A percentile compares a stretch with the other conserved stretches of the same genome.
These are phyloP conservation scores for Brassica hybrid DNA, from an alignment of 441 rosid genomes.

Conservation along the genomic window DNA sequence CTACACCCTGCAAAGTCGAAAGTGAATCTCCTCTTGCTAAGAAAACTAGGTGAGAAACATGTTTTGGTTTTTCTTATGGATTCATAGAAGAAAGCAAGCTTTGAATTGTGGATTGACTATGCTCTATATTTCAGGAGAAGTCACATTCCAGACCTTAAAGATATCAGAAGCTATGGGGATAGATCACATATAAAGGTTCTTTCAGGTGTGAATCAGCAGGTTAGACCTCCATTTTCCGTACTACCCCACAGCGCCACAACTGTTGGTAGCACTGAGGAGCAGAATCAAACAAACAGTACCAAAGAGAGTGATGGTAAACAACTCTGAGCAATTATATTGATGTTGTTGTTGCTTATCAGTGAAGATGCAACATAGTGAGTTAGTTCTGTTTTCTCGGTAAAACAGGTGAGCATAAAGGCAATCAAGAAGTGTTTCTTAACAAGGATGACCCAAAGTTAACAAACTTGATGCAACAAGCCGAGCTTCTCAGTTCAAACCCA, in stretches of 20 bases:
- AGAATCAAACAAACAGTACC: too few relatives aligned
- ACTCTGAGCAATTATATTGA: too few relatives aligned
- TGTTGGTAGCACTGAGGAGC: too few relatives aligned
- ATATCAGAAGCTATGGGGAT: constrained; percentile 50
- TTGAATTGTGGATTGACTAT: too few relatives aligned
- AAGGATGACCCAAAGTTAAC: constrained; percentile 89
- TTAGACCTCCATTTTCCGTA: constrained; percentile 65
- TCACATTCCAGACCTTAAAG: constrained; percentile 58
- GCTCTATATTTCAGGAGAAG: constrained; percentile 57
- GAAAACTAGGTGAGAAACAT: constrained; percentile 61
- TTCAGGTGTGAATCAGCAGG: constrained; percentile 52
- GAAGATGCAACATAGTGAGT: too few relatives aligned
- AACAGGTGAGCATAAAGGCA: constrained; percentile 47
- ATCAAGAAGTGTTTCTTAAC: constrained; percentile 66
- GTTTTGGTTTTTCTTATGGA: constrained; percentile 24
- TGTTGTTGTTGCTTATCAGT: too few relatives aligned
- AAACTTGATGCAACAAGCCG: constrained; percentile 91
- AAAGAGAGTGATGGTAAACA: too few relatives aligned
- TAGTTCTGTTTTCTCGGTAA: too few relatives aligned
- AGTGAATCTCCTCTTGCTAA: constrained; percentile 54
- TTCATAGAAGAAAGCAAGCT: too few relatives aligned
- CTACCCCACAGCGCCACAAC: constrained; percentile 62
- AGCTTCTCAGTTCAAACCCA: constrained; percentile 87
- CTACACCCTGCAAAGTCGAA: constrained; percentile 51
- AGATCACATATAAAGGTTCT: constrained; percentile 62